phyloP scores from a whole-genome alignment of 2,329 filamentous ascomycete genomes.

The Fusarium illudens region DNA sequence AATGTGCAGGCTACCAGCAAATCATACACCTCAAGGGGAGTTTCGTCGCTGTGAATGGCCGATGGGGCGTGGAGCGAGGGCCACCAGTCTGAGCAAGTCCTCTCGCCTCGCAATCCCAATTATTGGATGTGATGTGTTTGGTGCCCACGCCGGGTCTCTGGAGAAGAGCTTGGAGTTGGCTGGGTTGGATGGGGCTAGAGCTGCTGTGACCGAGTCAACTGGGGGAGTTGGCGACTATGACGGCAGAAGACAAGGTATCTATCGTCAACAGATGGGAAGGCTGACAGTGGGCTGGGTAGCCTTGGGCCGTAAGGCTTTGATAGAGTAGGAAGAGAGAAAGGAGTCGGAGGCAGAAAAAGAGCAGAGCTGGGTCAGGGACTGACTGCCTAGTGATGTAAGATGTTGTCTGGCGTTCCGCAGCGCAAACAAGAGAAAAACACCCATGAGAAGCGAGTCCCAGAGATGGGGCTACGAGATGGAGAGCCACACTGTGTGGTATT shows the following conservation, averaged over 20 bases:
- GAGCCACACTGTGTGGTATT: slow-evolving; percentile 40
- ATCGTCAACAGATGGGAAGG: slow-evolving; percentile 13
- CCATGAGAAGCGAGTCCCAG: slow-evolving; percentile 34
- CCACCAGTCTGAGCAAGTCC: slow-evolving; percentile 33
- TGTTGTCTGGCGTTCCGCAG: slow-evolving; percentile 31
- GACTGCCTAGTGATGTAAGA: slow-evolving; percentile 39
- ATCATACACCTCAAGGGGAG: slow-evolving; percentile 35
- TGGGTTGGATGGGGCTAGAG: slow-evolving; percentile 18
- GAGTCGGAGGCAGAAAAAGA: slow-evolving; percentile 32
- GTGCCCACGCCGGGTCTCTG: slow-evolving; percentile 24
- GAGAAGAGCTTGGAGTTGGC: slow-evolving; percentile 18
- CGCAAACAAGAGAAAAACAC: slow-evolving; percentile 35
- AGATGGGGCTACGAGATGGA: slow-evolving; percentile 33
- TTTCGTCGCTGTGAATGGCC: slow-evolving; percentile 39
- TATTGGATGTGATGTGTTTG: slow-evolving; percentile 34
- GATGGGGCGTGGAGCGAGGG: slow-evolving; percentile 32
- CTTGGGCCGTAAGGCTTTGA: slow-evolving; percentile 24
- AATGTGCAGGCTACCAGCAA: slow-evolving; percentile 37
- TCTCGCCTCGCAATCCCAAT: slow-evolving; percentile 34
- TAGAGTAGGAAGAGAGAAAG: slow-evolving; percentile 25
- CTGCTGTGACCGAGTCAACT: slow-evolving; percentile 12
- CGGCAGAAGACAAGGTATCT: slow-evolving; percentile 15
- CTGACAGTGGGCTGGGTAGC: slow-evolving; percentile 23
- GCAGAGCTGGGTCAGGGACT: slow-evolving; percentile 23
- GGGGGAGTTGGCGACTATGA: slow-evolving; percentile 14